Conservation (phyloP, 108 stramenopile species). For the Mediolabrus comicus region DNA sequence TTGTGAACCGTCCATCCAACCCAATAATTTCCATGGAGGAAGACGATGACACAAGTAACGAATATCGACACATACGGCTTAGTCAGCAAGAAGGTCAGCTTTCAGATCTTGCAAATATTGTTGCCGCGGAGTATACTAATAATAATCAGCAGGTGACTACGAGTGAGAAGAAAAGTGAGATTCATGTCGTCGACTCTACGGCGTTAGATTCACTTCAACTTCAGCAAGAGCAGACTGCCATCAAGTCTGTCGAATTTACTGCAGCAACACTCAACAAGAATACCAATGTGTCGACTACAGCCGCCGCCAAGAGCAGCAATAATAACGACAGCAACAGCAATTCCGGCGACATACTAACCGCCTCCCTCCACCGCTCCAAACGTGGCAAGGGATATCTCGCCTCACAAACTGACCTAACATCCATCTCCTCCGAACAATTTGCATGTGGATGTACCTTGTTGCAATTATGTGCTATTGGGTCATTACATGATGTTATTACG, state of each 20-base stretch:
- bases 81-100: no score
- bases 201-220: no score
- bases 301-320: not conserved
- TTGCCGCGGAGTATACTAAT: no score
- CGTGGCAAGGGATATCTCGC: constrained; percentile 58
- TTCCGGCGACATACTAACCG: constrained; percentile 7
- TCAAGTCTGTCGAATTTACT: no score
- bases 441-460: constrained; percentile 82
- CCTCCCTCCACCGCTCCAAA: not conserved
- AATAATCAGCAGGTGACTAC: no score
- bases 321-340: not conserved
- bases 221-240: no score
- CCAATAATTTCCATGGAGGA: constrained; percentile 43
- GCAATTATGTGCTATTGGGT: constrained; percentile 72
- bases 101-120: no score
- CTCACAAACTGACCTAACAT: constrained; percentile 50
- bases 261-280: no score
- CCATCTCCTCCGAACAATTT: constrained; percentile 49
- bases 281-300: not conserved
- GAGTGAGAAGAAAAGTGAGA: no score
- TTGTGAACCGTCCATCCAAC: constrained; percentile 37
- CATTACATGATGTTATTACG: constrained; percentile 42
- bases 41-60: constrained; percentile 14
- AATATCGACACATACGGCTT: not conserved
- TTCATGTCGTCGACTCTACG: no score